These are phyloP conservation scores for Aspergillus olivimuriae DNA, from an alignment of 495 filamentous ascomycete genomes.

Conservation along the genomic window DNA sequence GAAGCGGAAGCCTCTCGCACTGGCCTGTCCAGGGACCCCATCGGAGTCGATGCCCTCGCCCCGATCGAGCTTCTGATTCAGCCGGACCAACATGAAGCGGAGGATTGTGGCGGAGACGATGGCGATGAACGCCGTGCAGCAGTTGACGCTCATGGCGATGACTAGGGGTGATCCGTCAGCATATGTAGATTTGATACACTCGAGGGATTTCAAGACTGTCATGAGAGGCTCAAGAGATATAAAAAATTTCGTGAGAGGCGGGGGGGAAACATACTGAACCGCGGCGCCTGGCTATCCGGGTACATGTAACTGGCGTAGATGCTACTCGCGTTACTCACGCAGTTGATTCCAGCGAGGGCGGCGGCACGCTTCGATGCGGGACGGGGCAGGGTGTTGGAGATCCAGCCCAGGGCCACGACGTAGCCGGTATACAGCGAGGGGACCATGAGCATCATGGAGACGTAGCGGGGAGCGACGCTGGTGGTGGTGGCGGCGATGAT, in stretches of 20 bases:
- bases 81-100: conserved; percentile 55
- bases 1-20: conserved; percentile 58
- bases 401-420: conserved; percentile 72
- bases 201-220: not conserved
- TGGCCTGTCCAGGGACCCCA: conserved; percentile 46
- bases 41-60: conserved; percentile 42
- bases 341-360: conserved; percentile 75
- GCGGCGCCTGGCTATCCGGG: conserved; percentile 28
- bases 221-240: not conserved
- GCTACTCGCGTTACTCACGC: conserved; percentile 62
- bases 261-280: conserved; percentile 30
- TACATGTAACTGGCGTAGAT: conserved; percentile 79
- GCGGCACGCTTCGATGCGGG: conserved; percentile 81
- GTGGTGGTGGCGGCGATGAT: conserved; percentile 70
- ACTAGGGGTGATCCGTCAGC: conserved; percentile 21
- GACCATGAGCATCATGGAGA: conserved; percentile 82
- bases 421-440: conserved; percentile 49
- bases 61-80: conserved; percentile 69
- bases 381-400: conserved; percentile 72
- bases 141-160: conserved; percentile 71
- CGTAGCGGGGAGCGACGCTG: conserved; percentile 57
- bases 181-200: too few species aligned
- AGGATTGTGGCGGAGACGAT: conserved; percentile 60
- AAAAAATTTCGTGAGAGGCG: not conserved
- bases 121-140: conserved; percentile 57